A percentile compares a stretch with the other conserved stretches of the same genome.
Conservation (phyloP, 148 eudicot species). For the Heliamphora exappendiculata region DNA sequence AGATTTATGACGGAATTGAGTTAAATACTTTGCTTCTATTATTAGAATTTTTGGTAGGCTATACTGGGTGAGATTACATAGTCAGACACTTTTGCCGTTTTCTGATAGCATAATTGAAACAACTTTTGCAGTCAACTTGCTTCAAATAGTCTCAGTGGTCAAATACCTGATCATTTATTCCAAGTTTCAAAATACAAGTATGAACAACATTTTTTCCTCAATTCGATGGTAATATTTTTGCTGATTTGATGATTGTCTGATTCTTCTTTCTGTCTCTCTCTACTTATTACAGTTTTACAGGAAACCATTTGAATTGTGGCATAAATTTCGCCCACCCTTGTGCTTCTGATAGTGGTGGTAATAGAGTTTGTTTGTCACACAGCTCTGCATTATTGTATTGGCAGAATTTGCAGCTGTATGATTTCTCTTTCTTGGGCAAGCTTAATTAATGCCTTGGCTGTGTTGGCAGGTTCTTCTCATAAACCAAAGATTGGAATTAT, state of each 20-base stretch:
- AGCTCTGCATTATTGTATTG: neutral
- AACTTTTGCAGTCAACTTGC: conserved; percentile 65
- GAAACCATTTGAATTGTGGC: conserved; percentile 73
- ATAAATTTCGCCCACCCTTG: conserved; percentile 39
- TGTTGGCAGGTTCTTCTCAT: conserved; percentile 49
- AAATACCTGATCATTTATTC: conserved; percentile 58
- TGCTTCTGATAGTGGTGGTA: conserved; percentile 44
- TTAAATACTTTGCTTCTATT: neutral
- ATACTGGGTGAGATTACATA: neutral
- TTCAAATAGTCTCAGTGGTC: conserved; percentile 74
- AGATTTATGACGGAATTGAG: neutral
- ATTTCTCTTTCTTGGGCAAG: neutral
- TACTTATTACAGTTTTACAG: conserved; percentile 63
- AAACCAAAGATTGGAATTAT: conserved; percentile 54
- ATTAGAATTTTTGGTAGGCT: neutral
- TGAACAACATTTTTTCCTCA: conserved; percentile 12
- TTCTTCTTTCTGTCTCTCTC: neutral
- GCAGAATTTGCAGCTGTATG: neutral
- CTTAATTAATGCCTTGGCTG: conserved; percentile 3
- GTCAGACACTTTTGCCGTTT: neutral
- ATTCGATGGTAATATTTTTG: neutral
- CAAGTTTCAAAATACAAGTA: conserved; percentile 70
- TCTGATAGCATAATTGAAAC: conserved; percentile 9
- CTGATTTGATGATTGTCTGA: neutral
- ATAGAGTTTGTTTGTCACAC: conserved; percentile 13